Percentiles rank a stretch among this genome's conserved stretches.
Conservation (phyloP, 768 basidiomycete genomes). For the Coprinellus micaceus region DNA sequence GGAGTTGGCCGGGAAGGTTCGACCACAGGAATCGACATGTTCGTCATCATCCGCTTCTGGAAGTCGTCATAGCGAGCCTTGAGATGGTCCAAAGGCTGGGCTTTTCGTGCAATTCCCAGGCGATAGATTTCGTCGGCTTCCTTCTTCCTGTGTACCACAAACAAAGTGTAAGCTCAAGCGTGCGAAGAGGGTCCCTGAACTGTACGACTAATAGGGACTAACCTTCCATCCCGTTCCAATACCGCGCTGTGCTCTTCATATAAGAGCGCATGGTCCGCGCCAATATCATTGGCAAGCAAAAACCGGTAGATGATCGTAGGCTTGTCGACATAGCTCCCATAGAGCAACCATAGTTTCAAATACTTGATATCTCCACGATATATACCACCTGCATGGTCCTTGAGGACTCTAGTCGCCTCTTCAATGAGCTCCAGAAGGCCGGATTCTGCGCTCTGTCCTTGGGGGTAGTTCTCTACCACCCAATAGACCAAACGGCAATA, state of each 20-base stretch:
- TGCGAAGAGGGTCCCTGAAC: not conserved
- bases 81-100: constrained; percentile 76
- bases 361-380: constrained; percentile 84
- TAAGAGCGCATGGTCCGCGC: constrained; percentile 70
- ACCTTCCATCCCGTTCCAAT: constrained; percentile 82
- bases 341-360: constrained; percentile 91
- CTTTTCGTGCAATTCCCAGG: constrained; percentile 85
- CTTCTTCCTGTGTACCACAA: constrained; percentile 50
- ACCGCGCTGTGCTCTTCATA: constrained; percentile 92
- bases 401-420: constrained; percentile 82
- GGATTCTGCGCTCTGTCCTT: constrained; percentile 85
- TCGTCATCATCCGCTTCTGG: constrained; percentile 85
- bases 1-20: constrained; percentile 31
- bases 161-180: constrained; percentile 1
- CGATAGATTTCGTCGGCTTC: constrained; percentile 88
- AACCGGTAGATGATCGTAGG: constrained; percentile 87
- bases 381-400: constrained; percentile 66
- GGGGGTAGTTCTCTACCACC: constrained; percentile 92
- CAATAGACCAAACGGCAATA: constrained; percentile 85
- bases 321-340: constrained; percentile 88
- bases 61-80: constrained; percentile 79
- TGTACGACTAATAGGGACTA: constrained; percentile 17
- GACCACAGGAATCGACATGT: constrained; percentile 35
- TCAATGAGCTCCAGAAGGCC: constrained; percentile 91
- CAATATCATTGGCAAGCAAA: constrained; percentile 87